Evolutionary conservation across 2,329 filamentous ascomycete species (phyloP).

Genomic region (Exophiala aquamarina): DNA sequence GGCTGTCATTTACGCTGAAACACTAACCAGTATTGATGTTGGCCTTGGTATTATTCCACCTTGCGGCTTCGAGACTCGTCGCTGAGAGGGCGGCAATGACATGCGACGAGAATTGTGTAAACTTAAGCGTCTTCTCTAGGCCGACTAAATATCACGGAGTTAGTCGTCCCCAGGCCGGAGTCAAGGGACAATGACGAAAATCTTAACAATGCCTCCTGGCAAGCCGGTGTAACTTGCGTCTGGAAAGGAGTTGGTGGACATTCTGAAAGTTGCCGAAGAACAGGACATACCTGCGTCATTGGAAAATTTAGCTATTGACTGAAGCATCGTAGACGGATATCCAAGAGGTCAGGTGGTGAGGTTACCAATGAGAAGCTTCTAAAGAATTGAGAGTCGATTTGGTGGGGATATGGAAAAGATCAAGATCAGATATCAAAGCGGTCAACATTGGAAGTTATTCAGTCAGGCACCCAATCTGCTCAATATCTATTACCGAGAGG

Average conservation of each 20-base stretch:
- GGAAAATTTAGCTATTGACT: slow-evolving; percentile 18
- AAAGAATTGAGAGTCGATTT: no score
- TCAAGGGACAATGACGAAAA: not conserved
- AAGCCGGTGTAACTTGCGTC: no score
- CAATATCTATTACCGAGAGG: no score
- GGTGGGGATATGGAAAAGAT: no score
- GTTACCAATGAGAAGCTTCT: not conserved
- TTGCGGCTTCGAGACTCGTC: slow-evolving; percentile 31
- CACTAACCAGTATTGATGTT: slow-evolving; percentile 3
- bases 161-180: no score
- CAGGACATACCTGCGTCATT: slow-evolving; percentile 17
- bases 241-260: no score
- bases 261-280: no score
- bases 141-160: slow-evolving; percentile 4
- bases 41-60: slow-evolving; percentile 37
- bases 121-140: slow-evolving; percentile 40
- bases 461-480: no score
- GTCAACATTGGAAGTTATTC: no score
- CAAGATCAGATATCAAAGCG: no score
- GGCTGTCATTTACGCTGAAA: no score
- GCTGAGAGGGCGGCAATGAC: slow-evolving; percentile 28
- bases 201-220: no score
- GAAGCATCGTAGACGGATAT: slow-evolving; percentile 8
- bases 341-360: not conserved
- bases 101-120: slow-evolving; percentile 39